A percentile compares a stretch with the other conserved stretches of the same genome.
phyloP scores from a whole-genome alignment of 2,329 filamentous ascomycete species.

The Zymoseptoria brevis region DNA sequence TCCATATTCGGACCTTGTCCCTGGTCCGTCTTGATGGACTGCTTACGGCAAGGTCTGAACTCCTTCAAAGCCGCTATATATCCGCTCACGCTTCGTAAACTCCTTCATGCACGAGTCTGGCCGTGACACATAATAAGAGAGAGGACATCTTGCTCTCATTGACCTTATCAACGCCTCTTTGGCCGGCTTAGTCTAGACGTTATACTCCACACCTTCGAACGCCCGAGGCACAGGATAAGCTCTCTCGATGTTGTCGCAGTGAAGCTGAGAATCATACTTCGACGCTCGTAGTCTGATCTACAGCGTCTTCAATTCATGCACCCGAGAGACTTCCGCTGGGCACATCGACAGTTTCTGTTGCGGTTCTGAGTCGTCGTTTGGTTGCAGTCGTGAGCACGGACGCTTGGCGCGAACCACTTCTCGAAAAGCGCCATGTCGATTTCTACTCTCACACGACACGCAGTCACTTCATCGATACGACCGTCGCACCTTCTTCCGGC shows the following conservation, averaged over 20 bases:
- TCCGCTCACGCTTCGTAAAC: background rate
- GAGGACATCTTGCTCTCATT: background rate
- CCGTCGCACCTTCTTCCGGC: background rate
- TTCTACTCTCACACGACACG: background rate
- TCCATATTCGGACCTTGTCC: too few species aligned
- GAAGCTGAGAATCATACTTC: background rate
- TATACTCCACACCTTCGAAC: background rate
- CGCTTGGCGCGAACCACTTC: background rate
- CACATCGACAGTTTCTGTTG: background rate
- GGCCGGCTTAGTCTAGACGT: background rate
- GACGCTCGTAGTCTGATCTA: background rate
- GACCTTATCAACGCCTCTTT: background rate
- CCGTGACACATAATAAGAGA: background rate
- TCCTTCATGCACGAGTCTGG: background rate
- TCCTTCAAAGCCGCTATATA: too few species aligned
- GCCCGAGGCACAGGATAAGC: background rate
- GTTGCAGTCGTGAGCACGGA: background rate
- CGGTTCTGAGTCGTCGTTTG: background rate
- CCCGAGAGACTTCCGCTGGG: background rate
- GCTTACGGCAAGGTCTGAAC: too few species aligned
- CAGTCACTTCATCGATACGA: background rate
- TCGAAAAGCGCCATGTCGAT: background rate
- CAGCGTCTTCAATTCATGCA: background rate
- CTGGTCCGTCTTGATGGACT: too few species aligned
- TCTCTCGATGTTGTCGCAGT: background rate